These are phyloP conservation scores for Leccinum barrowsii DNA, from an alignment of 768 basidiomycete species.

Conservation along the genomic window DNA sequence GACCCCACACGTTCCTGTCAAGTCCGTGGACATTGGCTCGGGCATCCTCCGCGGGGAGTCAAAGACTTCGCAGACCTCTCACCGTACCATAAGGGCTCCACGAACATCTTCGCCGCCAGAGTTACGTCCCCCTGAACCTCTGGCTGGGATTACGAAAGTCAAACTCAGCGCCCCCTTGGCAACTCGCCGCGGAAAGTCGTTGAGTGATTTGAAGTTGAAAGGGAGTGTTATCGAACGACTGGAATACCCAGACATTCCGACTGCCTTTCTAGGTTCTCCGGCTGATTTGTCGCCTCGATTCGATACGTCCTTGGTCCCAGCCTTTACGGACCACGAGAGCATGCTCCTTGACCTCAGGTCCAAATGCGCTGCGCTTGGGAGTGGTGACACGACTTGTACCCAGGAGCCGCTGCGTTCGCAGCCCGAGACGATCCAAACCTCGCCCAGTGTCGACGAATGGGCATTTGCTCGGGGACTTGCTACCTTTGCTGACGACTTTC, in stretches of 20 bases:
- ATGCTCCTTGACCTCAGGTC: slow-evolving; percentile 37
- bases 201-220: slow-evolving; percentile 28
- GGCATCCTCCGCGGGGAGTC: slow-evolving; percentile 1
- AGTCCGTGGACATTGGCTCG: slow-evolving; percentile 8
- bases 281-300: slow-evolving; percentile 31
- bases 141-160: not conserved
- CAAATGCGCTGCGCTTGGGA: slow-evolving; percentile 29
- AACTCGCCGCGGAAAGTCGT: slow-evolving; percentile 37
- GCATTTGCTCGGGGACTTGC: slow-evolving; percentile 32
- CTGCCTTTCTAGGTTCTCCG: slow-evolving; percentile 39
- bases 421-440: not conserved
- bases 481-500: slow-evolving; percentile 21
- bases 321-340: slow-evolving; percentile 30
- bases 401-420: not conserved
- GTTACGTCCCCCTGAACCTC: not conserved
- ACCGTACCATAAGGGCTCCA: slow-evolving; percentile 1
- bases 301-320: slow-evolving; percentile 10
- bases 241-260: slow-evolving; percentile 42
- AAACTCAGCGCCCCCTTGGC: slow-evolving; percentile 30
- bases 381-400: slow-evolving; percentile 11
- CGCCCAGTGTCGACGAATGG: slow-evolving; percentile 35
- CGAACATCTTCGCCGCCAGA: not conserved
- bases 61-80: not conserved
- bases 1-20: slow-evolving; percentile 1
- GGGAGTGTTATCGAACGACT: slow-evolving; percentile 13